Conservation (phyloP, 331 rosid species). For the Saraca asoca region DNA sequence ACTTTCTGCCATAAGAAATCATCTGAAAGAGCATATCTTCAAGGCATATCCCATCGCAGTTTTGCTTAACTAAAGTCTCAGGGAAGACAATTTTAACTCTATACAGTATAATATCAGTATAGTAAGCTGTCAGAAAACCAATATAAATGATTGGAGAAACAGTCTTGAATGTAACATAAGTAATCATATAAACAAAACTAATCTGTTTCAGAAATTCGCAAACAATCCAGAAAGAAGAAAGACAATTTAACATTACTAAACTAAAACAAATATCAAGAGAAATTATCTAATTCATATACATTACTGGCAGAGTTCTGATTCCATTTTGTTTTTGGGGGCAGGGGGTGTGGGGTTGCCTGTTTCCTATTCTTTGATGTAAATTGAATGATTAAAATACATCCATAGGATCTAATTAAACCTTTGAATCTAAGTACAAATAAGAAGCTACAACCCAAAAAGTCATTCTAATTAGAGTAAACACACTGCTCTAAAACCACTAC, state of each 20-base stretch:
- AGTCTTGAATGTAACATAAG: not conserved
- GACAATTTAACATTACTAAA: not conserved
- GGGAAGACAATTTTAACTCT: not conserved
- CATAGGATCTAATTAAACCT: not conserved
- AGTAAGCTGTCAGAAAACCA: not conserved
- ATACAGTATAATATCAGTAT: not conserved
- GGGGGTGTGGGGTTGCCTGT: not conserved
- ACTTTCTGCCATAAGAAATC: constrained; percentile 8
- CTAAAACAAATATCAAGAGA: not conserved
- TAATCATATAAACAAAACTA: not conserved
- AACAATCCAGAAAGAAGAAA: not conserved
- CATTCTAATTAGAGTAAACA: not conserved
- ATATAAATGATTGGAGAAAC: not conserved
- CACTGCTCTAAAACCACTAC: not conserved
- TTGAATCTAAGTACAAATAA: not conserved
- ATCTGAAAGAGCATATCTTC: not conserved
- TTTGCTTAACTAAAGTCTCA: not conserved
- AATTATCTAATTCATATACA: too few relatives aligned
- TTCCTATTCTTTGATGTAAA: not conserved
- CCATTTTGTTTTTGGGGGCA: not conserved
- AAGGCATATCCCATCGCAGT: not conserved
- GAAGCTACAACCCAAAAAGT: not conserved
- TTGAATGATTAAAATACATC: not conserved
- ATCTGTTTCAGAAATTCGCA: not conserved
- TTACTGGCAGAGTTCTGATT: too few relatives aligned